Conservation (phyloP, 805 yeast genomes). For the Kodamaea fukazawae region DNA sequence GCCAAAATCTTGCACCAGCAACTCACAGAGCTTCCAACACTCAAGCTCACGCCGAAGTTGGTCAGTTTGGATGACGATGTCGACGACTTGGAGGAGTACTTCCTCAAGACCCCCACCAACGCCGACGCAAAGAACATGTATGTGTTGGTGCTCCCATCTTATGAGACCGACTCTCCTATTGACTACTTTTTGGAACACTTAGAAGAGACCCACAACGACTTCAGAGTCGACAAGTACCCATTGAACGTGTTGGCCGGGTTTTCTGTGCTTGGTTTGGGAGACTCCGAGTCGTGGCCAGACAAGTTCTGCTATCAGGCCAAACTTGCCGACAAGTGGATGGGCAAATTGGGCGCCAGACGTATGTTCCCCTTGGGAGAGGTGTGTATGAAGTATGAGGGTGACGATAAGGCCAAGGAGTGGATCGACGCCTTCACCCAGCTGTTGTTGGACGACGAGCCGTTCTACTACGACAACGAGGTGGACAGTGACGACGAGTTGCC, state of each 20-base stretch:
- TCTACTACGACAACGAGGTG: constrained; percentile 52
- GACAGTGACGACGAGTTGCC: constrained; percentile 50
- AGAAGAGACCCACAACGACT: constrained; percentile 78
- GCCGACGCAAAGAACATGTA: constrained; percentile 49
- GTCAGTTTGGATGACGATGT: constrained; percentile 76
- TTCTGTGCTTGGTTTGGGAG: constrained; percentile 86
- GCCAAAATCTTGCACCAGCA: constrained; percentile 52
- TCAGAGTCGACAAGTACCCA: constrained; percentile 82
- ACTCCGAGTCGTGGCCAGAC: constrained; percentile 77
- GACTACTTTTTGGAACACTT: constrained; percentile 82
- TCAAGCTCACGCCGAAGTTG: constrained; percentile 46
- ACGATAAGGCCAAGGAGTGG: constrained; percentile 64
- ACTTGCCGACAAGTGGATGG: constrained; percentile 68
- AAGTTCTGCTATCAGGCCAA: constrained; percentile 86
- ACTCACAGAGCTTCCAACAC: constrained; percentile 26
- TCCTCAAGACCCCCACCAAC: constrained; percentile 57
- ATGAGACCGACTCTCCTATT: constrained; percentile 88
- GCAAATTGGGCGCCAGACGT: constrained; percentile 83
- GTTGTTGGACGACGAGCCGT: constrained; percentile 69
- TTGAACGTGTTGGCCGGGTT: constrained; percentile 68
- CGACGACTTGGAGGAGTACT: constrained; percentile 80
- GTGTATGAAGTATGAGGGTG: constrained; percentile 73
- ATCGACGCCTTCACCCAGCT: constrained; percentile 54
- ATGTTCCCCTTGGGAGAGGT: constrained; percentile 80
- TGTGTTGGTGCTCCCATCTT: constrained; percentile 78